Evolutionary conservation across 352 stramenopile genomes (phyloP).

Genomic region (Thraustochytrium striatum): DNA sequence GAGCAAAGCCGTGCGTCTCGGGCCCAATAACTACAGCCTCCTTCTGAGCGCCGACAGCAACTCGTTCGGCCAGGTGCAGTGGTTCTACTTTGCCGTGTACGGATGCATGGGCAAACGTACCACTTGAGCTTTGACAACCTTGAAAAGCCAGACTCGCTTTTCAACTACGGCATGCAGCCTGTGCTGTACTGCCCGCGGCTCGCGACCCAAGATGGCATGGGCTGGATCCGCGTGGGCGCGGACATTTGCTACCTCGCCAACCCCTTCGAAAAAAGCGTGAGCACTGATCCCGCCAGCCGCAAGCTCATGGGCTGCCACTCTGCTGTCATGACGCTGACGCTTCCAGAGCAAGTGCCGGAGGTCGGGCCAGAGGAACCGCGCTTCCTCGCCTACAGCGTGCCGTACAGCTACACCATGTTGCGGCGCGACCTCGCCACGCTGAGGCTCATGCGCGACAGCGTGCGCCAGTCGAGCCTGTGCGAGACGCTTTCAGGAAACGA

Average conservation of each 20-base stretch:
- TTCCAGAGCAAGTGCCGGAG: constrained; percentile 57
- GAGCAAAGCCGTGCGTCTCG: constrained; percentile 70
- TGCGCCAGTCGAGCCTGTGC: constrained; percentile 67
- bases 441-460: not conserved
- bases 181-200: constrained; percentile 72
- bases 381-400: constrained; percentile 80
- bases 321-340: constrained; percentile 76
- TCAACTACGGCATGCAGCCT: constrained; percentile 80
- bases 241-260: constrained; percentile 72
- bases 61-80: constrained; percentile 76
- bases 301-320: constrained; percentile 66
- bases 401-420: constrained; percentile 78
- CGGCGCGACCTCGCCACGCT: not conserved
- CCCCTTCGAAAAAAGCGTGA: not conserved
- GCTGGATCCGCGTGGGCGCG: constrained; percentile 69
- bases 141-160: constrained; percentile 82
- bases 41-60: constrained; percentile 76
- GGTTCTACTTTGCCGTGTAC: constrained; percentile 81
- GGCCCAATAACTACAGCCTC: constrained; percentile 78
- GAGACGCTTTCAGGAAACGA: constrained; percentile 72
- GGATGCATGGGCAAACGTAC: constrained; percentile 52
- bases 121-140: constrained; percentile 88
- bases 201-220: constrained; percentile 59
- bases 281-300: constrained; percentile 9
- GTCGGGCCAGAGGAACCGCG: constrained; percentile 66